Base-by-base conservation (phyloP, 176 grass and related monocot genomes). In the Poa pratensis region DNA sequence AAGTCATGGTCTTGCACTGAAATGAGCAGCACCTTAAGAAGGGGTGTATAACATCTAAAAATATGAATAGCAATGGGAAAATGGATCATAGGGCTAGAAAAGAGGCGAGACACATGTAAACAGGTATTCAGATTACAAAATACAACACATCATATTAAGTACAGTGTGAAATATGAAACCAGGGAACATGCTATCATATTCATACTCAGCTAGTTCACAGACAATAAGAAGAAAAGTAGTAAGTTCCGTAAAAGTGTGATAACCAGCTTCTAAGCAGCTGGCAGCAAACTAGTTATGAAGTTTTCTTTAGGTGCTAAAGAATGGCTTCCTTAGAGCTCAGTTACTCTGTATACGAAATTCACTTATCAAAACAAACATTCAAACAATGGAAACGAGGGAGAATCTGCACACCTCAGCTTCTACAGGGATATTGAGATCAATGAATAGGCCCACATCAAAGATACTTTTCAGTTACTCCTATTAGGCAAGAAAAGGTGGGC, bases 1-100 rank as follows among this genome's bases (percentile, higher is more conserved):
- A 77, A 71, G 89, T 88, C 96, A 98, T 98, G 46, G 45, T 82
- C 32, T 72, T 69, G 46, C 80, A 72, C 39, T 1, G 69, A 40
- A 89, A 48, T 89, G 50, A 50, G 63, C 52, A 48, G 46, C 63
- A 24, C 68, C 57, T 83, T 68, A 54, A 77, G 16, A 50, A 86
- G 50, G 61, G 34, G 14, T 24, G 52, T 86, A 39, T 22, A 13
- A 58, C 71, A 68, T 50, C 84, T 90, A 66, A 15, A 58, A 73
- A 86, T 49, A 78, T 58, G 79, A 71, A 57, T 19, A 46, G 48
- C 42, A 62, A 73, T 1, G 6, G 63, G 4, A 62, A 84, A 74
- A 17, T 72, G 19, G 35, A 84, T 15, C 24, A 49, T 42, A 79
- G 66, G 71, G 35, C 62, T 59, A 50, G 50, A 69, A 27, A 82